Percentiles rank a stretch among this genome's conserved stretches.
Evolutionary conservation across 2,329 filamentous ascomycete genomes (phyloP).

Genomic region (Cordyceps farinosa): DNA sequence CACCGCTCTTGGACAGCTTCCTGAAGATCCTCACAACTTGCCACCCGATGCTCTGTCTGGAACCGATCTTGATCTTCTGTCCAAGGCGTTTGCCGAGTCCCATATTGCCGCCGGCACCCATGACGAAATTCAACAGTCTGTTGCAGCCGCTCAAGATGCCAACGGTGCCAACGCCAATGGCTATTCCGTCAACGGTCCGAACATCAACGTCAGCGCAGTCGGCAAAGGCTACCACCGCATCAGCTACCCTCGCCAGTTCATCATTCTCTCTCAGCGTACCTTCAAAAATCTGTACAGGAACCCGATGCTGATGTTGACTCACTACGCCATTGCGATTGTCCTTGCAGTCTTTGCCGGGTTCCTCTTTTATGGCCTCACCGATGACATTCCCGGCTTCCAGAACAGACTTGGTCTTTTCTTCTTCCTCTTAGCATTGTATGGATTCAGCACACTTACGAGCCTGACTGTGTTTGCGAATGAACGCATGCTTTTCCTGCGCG

Average conservation of each 20-base stretch:
- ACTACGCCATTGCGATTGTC: slow-evolving; percentile 95
- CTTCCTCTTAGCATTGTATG: slow-evolving; percentile 91
- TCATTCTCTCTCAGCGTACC: slow-evolving; percentile 83
- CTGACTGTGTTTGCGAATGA: slow-evolving; percentile 92
- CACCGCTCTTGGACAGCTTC: slow-evolving; percentile 48
- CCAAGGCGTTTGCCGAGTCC: slow-evolving; percentile 71
- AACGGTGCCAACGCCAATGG: slow-evolving; percentile 62
- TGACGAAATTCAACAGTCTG: slow-evolving; percentile 72
- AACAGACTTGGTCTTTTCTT: slow-evolving; percentile 97
- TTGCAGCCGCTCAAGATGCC: slow-evolving; percentile 59
- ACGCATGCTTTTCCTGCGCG: slow-evolving; percentile 83
- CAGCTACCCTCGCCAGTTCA: slow-evolving; percentile 75
- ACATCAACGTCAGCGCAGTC: slow-evolving; percentile 54
- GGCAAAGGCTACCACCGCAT: slow-evolving; percentile 81
- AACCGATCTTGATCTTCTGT: slow-evolving; percentile 79
- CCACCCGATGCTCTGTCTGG: slow-evolving; percentile 57
- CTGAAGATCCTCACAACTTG: slow-evolving; percentile 67
- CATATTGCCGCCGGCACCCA: slow-evolving; percentile 70
- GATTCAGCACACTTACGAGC: slow-evolving; percentile 92
- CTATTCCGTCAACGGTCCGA: slow-evolving; percentile 43
- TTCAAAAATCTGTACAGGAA: slow-evolving; percentile 98
- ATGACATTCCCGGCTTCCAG: slow-evolving; percentile 96
- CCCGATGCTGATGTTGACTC: slow-evolving; percentile 95
- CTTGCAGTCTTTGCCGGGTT: slow-evolving; percentile 92
- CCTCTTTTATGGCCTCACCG: slow-evolving; percentile 92